Conservation (phyloP, 176 grass and related monocot species). For the Saccharum officinarum region DNA sequence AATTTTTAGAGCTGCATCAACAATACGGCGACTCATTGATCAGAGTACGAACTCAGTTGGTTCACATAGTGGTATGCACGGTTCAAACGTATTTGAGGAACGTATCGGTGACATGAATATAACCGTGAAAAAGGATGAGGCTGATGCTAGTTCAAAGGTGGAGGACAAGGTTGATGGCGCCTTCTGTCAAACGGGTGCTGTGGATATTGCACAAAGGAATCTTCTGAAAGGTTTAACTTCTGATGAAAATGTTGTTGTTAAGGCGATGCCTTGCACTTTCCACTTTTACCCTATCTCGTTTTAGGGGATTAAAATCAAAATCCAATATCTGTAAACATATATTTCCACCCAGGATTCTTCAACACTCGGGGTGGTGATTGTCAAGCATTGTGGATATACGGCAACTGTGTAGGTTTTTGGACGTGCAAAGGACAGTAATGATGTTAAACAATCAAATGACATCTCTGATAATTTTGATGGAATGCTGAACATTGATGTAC, state of each 20-base stretch:
- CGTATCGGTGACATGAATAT: conserved; percentile 70
- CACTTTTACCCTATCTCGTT: not conserved
- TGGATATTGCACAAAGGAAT: conserved; percentile 80
- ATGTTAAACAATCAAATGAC: conserved; percentile 42
- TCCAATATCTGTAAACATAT: conserved; percentile 16
- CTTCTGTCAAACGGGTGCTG: conserved; percentile 33
- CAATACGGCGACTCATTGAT: conserved; percentile 51
- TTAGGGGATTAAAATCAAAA: conserved; percentile 6
- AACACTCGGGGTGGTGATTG: conserved; percentile 78
- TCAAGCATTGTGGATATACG: conserved; percentile 97
- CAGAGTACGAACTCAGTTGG: conserved; percentile 28
- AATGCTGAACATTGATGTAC: conserved; percentile 51
- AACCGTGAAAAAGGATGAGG: conserved; percentile 61
- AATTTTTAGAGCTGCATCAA: conserved; percentile 80
- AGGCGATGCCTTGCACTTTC: conserved; percentile 51
- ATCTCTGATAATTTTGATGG: conserved; percentile 63
- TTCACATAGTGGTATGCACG: conserved; percentile 8
- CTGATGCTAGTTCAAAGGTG: conserved; percentile 67
- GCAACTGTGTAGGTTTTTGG: conserved; percentile 73
- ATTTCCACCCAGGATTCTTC: conserved; percentile 62
- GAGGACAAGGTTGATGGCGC: conserved; percentile 80
- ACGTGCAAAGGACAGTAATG: conserved; percentile 29
- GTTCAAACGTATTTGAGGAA: conserved; percentile 64
- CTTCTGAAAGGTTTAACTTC: conserved; percentile 95
- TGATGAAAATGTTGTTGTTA: conserved; percentile 74